Conservation (phyloP, 192 early-diverging fungal species). For the Coemansia sp. region DNA sequence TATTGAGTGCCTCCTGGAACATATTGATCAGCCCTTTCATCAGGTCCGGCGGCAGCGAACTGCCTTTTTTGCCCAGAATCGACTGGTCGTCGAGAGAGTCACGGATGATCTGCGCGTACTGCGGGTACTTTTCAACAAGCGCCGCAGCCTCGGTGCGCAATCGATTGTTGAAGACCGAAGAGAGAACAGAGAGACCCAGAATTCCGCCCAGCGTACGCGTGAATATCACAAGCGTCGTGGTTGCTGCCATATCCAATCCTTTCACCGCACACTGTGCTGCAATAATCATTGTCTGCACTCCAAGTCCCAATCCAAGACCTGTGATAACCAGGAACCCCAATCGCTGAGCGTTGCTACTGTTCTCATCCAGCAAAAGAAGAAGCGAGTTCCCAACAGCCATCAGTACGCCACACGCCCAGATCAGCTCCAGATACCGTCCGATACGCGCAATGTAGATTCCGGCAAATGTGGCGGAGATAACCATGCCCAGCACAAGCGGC, state of each 20-base stretch:
- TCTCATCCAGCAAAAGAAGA: slow-evolving; percentile 56
- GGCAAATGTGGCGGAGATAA: slow-evolving; percentile 63
- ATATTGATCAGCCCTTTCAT: slow-evolving; percentile 46
- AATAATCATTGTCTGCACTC: slow-evolving; percentile 72
- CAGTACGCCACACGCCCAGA: slow-evolving; percentile 66
- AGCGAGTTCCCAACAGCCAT: slow-evolving; percentile 67
- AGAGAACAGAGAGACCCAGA: slow-evolving; percentile 61
- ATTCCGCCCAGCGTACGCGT: slow-evolving; percentile 66
- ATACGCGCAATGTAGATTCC: slow-evolving; percentile 61
- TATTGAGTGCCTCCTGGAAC: slow-evolving; percentile 58
- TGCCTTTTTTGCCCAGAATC: slow-evolving; percentile 21
- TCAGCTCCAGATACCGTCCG: slow-evolving; percentile 62
- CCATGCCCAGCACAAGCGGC: slow-evolving; percentile 71
- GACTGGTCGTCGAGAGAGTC: slow-evolving; percentile 55
- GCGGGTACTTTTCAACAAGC: slow-evolving; percentile 36
- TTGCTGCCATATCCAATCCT: slow-evolving; percentile 63
- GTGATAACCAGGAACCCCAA: slow-evolving; percentile 67
- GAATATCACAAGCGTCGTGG: slow-evolving; percentile 66
- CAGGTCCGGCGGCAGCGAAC: slow-evolving; percentile 43
- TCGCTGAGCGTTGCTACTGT: slow-evolving; percentile 55
- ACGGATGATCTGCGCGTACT: slow-evolving; percentile 47
- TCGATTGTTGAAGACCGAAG: slow-evolving; percentile 65
- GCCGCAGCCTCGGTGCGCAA: slow-evolving; percentile 26
- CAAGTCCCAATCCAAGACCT: slow-evolving; percentile 77
- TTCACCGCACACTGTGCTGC: slow-evolving; percentile 69